A percentile compares a stretch with the other conserved stretches of the same genome.
Conservation (phyloP, 2,329 filamentous ascomycete genomes). For the Colletotrichum camelliae region DNA sequence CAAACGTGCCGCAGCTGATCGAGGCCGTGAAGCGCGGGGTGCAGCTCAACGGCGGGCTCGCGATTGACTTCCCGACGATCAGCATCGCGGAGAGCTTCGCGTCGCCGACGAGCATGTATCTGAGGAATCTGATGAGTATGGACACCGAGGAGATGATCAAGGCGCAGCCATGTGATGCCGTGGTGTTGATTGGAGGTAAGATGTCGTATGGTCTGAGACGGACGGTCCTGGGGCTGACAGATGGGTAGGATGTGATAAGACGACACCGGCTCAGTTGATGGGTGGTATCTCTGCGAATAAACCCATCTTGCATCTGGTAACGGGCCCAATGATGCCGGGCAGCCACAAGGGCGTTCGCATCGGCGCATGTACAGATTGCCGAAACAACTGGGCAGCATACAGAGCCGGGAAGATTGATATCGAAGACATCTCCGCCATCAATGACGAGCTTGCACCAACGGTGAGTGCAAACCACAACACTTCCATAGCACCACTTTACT, state of each 20-base stretch:
- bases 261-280: conserved; percentile 76
- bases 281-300: conserved; percentile 78
- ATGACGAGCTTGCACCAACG: conserved; percentile 76
- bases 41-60: conserved; percentile 69
- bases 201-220: background rate
- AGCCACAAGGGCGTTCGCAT: conserved; percentile 68
- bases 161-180: conserved; percentile 73
- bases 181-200: conserved; percentile 69
- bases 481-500: background rate
- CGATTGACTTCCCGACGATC: conserved; percentile 77
- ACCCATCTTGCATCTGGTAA: conserved; percentile 71
- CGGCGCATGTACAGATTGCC: conserved; percentile 77
- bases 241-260: conserved; percentile 72
- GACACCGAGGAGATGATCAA: conserved; percentile 81
- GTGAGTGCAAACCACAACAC: conserved; percentile 39
- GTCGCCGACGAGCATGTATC: conserved; percentile 75
- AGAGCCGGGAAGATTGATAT: conserved; percentile 71
- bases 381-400: conserved; percentile 75
- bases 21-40: conserved; percentile 74
- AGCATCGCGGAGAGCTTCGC: conserved; percentile 74
- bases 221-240: background rate
- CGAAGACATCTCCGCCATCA: conserved; percentile 73
- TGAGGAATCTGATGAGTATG: conserved; percentile 79
- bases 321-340: conserved; percentile 78
- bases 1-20: conserved; percentile 73